phyloP scores from a whole-genome alignment of 441 rosid species.

The Dalechampia spathulata region DNA sequence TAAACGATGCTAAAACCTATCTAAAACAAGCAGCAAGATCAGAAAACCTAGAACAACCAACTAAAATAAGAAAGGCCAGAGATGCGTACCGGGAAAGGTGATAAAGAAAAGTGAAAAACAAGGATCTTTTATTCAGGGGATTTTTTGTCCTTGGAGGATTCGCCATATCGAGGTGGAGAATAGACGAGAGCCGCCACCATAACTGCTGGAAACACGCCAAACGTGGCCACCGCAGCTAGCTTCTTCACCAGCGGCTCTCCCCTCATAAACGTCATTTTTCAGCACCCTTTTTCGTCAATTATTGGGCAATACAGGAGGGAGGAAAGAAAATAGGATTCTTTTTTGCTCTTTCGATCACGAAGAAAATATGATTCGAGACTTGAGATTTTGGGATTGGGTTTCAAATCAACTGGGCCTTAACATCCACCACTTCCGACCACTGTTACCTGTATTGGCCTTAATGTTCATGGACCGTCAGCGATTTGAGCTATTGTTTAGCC shows the following conservation, averaged over 20 bases:
- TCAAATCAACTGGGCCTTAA: too few relatives aligned
- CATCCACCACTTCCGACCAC: too few relatives aligned
- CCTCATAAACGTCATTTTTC: conserved; percentile 27
- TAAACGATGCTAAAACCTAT: too few relatives aligned
- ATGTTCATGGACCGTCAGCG: too few relatives aligned
- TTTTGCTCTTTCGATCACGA: too few relatives aligned
- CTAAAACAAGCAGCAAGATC: too few relatives aligned
- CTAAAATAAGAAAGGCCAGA: background rate
- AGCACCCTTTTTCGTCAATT: background rate
- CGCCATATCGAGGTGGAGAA: conserved; percentile 47
- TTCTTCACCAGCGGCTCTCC: conserved; percentile 54
- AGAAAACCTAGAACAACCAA: background rate
- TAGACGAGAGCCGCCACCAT: conserved; percentile 47
- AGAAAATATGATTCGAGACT: too few relatives aligned
- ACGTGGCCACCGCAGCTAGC: conserved; percentile 38
- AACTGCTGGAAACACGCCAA: conserved; percentile 40
- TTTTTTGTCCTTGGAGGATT: conserved; percentile 21
- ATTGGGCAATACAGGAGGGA: too few relatives aligned
- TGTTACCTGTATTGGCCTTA: too few relatives aligned
- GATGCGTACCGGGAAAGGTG: background rate
- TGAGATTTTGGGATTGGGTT: too few relatives aligned
- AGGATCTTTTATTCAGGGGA: conserved; percentile 20
- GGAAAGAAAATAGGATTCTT: too few relatives aligned
- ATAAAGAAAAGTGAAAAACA: background rate
- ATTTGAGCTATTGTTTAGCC: too few relatives aligned